These are phyloP conservation scores for Blastomyces parvus DNA, from an alignment of 2,329 filamentous ascomycete genomes.

Conservation along the genomic window DNA sequence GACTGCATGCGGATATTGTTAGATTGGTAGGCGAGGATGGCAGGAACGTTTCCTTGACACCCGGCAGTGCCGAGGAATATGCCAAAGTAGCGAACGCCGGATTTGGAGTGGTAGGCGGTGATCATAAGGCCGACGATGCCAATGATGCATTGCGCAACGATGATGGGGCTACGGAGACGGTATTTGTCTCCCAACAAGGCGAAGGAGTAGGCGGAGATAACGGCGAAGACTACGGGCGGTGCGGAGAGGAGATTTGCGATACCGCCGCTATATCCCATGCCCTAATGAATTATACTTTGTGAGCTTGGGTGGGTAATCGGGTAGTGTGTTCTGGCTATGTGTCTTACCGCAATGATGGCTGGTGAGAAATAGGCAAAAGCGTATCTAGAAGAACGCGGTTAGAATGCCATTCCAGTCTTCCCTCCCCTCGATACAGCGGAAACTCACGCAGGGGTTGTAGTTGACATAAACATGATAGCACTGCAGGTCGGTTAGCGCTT, in stretches of 20 bases:
- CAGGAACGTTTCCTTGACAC: conserved; percentile 62
- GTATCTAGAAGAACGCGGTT: conserved; percentile 42
- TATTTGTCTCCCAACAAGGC: conserved; percentile 56
- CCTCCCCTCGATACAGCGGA: not conserved
- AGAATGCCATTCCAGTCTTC: not conserved
- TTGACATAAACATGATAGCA: conserved; percentile 6
- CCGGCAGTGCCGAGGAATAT: conserved; percentile 62
- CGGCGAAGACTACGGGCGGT: conserved; percentile 55
- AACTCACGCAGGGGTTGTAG: conserved; percentile 6
- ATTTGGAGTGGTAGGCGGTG: conserved; percentile 52
- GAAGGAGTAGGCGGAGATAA: conserved; percentile 48
- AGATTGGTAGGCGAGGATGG: conserved; percentile 62
- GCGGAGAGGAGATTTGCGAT: conserved; percentile 58
- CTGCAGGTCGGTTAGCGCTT: not conserved
- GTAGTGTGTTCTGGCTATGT: not conserved
- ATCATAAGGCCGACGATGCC: conserved; percentile 57
- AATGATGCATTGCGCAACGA: conserved; percentile 54
- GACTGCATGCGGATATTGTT: conserved; percentile 68
- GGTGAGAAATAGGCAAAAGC: conserved; percentile 65
- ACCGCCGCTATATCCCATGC: conserved; percentile 53
- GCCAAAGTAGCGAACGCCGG: conserved; percentile 56
- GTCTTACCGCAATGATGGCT: conserved; percentile 48
- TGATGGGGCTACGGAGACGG: conserved; percentile 52
- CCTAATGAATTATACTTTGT: conserved; percentile 18
- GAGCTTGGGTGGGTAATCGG: conserved; percentile 1